These are phyloP conservation scores for Suhomyces chickasaworum DNA, from an alignment of 1,139 yeast genomes.

Conservation along the genomic window DNA sequence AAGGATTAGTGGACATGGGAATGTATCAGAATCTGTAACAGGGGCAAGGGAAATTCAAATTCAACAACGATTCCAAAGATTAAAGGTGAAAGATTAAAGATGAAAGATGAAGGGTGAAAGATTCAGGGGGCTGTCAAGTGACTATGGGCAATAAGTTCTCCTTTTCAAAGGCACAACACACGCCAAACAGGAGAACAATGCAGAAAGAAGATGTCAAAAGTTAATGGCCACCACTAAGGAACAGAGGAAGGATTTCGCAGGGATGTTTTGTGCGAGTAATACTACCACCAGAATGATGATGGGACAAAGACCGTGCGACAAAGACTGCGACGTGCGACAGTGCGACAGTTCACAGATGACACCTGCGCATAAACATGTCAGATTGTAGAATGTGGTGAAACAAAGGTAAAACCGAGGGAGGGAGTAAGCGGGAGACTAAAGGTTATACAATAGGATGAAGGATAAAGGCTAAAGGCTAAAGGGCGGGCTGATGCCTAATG, in stretches of 20 bases:
- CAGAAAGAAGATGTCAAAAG: background rate
- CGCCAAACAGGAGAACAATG: background rate
- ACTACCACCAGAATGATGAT: background rate
- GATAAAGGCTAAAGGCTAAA: no score
- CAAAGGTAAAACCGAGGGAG: slow-evolving; percentile 1
- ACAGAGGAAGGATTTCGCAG: background rate
- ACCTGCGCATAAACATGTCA: background rate
- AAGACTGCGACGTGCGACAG: no score
- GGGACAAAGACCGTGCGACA: background rate
- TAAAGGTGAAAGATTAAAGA: no score
- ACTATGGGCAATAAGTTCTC: background rate
- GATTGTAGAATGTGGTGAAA: slow-evolving; percentile 3
- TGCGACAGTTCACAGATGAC: no score
- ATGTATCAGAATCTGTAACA: slow-evolving; percentile 3
- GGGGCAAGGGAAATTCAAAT: no score
- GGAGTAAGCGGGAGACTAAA: background rate
- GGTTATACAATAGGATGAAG: background rate
- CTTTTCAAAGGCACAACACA: background rate
- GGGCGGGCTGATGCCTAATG: slow-evolving; percentile 1
- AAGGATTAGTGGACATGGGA: slow-evolving; percentile 13
- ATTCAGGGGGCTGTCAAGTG: background rate
- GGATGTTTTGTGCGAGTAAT: slow-evolving; percentile 1
- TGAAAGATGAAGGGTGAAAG: background rate
- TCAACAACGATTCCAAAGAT: no score
- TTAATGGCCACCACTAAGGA: background rate